Evolutionary conservation across 2,329 filamentous ascomycete species (phyloP).

Genomic region (Cyclaneusma minus): DNA sequence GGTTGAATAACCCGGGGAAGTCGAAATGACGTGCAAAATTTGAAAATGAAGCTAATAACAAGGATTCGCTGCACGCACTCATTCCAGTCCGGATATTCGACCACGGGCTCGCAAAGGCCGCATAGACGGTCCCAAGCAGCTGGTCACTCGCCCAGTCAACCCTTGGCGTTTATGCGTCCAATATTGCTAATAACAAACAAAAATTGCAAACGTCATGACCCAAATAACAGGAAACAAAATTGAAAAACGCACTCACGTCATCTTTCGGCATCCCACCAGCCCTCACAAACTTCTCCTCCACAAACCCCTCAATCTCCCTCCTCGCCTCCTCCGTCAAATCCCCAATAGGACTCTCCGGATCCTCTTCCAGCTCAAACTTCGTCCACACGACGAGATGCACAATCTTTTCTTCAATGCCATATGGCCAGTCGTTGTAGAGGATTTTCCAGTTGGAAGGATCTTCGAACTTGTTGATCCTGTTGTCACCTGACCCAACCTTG

Average conservation of each 20-base stretch:
- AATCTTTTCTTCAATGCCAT: slow-evolving; percentile 64
- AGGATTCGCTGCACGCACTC: too few relatives aligned
- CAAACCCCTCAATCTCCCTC: slow-evolving; percentile 53
- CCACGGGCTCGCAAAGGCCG: too few relatives aligned
- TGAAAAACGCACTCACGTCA: slow-evolving; percentile 30
- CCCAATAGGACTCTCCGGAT: slow-evolving; percentile 36
- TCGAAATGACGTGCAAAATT: too few relatives aligned
- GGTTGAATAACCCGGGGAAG: too few relatives aligned
- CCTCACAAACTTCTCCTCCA: slow-evolving; percentile 47
- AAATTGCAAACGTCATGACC: not conserved
- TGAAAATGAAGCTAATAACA: too few relatives aligned
- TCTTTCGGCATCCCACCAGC: slow-evolving; percentile 32
- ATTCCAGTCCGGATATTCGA: too few relatives aligned
- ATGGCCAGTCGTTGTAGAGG: slow-evolving; percentile 87
- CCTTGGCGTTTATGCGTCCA: too few relatives aligned
- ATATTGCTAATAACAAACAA: not conserved
- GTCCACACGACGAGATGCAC: slow-evolving; percentile 87
- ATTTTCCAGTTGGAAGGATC: slow-evolving; percentile 47
- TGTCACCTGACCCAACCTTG: not conserved
- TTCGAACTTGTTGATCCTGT: slow-evolving; percentile 10
- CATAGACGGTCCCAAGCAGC: too few relatives aligned
- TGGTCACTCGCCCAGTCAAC: too few relatives aligned
- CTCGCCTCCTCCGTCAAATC: slow-evolving; percentile 51
- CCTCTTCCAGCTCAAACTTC: slow-evolving; percentile 66
- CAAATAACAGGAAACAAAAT: not conserved